Percentiles rank a stretch among this genome's conserved stretches.
Conservation (phyloP, 169 alveolate genomes). For the Cystoisospora suis region DNA sequence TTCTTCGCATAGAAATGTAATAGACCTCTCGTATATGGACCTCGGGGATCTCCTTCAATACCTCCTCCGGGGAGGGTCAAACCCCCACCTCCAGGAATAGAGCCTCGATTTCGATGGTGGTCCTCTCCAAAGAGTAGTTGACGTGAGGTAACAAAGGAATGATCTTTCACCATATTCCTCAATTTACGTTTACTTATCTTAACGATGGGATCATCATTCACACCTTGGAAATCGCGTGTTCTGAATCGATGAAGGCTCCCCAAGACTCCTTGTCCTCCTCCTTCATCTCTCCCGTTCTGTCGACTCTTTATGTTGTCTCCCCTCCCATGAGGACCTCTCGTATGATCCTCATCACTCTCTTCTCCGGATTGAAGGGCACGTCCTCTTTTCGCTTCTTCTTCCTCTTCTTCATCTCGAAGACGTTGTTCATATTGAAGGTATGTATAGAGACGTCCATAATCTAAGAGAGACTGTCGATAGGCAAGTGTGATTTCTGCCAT, state of each 20-base stretch:
- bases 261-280: not conserved
- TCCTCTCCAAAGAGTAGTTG: slow-evolving; percentile 4
- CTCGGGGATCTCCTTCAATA: no score
- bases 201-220: not conserved
- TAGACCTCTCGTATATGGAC: no score
- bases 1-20: no score
- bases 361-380: not conserved
- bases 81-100: no score
- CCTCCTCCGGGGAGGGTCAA: no score
- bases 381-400: not conserved
- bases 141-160: not conserved
- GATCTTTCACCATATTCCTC: not conserved
- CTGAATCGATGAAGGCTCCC: not conserved
- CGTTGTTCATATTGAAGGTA: slow-evolving; percentile 9
- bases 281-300: not conserved
- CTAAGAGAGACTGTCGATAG: slow-evolving; percentile 5
- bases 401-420: not conserved
- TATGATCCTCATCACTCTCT: no score
- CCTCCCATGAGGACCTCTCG: no score
- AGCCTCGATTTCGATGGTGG: no score
- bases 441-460: slow-evolving; percentile 24
- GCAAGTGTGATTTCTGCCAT: not conserved
- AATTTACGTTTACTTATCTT: not conserved
- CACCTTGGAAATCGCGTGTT: not conserved
- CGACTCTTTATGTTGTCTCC: no score